Base-by-base conservation (phyloP, 1,284 basidiomycete genomes). In the Stereum hirsutum region DNA sequence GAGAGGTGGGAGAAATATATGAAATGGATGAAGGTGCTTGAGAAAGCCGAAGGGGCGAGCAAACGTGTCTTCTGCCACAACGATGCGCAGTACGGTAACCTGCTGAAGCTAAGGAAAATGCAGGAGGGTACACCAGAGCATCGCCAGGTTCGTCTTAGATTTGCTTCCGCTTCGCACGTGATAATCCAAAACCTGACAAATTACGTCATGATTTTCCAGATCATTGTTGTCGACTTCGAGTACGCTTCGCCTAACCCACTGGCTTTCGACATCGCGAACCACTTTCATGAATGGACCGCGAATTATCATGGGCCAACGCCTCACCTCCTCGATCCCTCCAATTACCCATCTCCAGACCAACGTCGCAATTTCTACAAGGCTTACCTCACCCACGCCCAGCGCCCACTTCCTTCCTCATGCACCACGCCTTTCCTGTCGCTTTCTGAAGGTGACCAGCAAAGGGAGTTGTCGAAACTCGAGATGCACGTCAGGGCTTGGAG, bases 161-260 rank as follows among this genome's bases (percentile, higher is more conserved):
- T 30, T 34, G 54, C 19, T 45, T 28, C 24, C 45, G 36, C 31
- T 19, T 44, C 27, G 21, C 26, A 46, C 19, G 37, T 38, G 24
- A 24, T 24, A 23, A 38, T 36, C 42, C 54, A 41, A 25, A 45
- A 41, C 26, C 39, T 43, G 25, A 44, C 35, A 35, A 36, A 8
- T 8, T 45, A 43, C 39, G 42, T 43, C 39, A 48, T 32, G 20
- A 15, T 45, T 44, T 33, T 32, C 41, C 56, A 91, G 86, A 81
- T 94, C 54, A 88, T 94, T 57, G 89, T 96, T 28, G 89, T 96
- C 50, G 92, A 96, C 63, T 96, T 95, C 58, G 93, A 97, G 65
- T 97, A 96, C 57, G 89, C 92, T 6, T 74, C 82, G 0, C 84
- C 87, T 2, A 96, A 95, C 59, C 81, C 89, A 23, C 80, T 90